phyloP scores from a whole-genome alignment of 495 filamentous ascomycete genomes.

The Choiromyces venosus region DNA sequence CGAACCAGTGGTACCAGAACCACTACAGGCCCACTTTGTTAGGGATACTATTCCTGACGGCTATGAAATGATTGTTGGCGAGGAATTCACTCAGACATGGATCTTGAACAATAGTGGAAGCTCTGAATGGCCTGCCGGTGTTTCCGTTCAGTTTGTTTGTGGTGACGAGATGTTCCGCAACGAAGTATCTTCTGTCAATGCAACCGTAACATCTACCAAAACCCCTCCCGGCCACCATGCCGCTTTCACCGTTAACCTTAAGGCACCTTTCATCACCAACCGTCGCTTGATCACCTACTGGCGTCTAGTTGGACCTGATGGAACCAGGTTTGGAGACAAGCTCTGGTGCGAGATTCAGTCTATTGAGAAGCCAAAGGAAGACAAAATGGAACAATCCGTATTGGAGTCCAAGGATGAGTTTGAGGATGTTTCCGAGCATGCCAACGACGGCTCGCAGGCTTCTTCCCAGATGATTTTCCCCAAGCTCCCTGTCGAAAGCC shows the following conservation, averaged over 20 bases:
- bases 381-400: constrained; percentile 18
- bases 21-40: constrained; percentile 57
- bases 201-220: constrained; percentile 65
- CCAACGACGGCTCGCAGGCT: constrained; percentile 27
- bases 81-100: constrained; percentile 85
- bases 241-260: constrained; percentile 77
- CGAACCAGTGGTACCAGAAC: neutral
- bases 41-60: constrained; percentile 75
- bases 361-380: constrained; percentile 38
- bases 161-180: constrained; percentile 93
- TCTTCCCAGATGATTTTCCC: constrained; percentile 83
- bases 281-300: constrained; percentile 89
- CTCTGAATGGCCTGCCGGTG: constrained; percentile 75
- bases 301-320: constrained; percentile 79
- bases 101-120: constrained; percentile 79
- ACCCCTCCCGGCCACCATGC: constrained; percentile 66
- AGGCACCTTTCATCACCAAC: constrained; percentile 60
- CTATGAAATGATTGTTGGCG: constrained; percentile 59
- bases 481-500: constrained; percentile 90
- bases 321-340: constrained; percentile 78
- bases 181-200: constrained; percentile 68
- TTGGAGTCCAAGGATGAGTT: constrained; percentile 28
- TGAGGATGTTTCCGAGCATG: constrained; percentile 27
- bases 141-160: constrained; percentile 82
- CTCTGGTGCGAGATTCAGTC: constrained; percentile 92